Evolutionary conservation across 768 basidiomycete genomes (phyloP).

Genomic region (Mycena metata): DNA sequence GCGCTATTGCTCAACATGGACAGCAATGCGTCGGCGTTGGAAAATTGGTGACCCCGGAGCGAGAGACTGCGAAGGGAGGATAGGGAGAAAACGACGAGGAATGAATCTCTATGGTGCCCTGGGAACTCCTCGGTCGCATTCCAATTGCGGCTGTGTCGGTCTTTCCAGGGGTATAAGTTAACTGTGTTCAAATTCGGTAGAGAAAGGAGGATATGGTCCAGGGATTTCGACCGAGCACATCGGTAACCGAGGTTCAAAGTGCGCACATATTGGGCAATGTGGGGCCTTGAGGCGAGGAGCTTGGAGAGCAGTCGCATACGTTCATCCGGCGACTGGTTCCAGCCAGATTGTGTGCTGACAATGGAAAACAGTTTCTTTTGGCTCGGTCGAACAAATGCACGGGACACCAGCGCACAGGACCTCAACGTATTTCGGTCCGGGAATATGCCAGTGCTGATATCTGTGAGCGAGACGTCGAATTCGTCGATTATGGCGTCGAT

Average conservation of each 20-base stretch:
- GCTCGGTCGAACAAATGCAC: conserved; percentile 9
- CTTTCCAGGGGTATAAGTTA: no score
- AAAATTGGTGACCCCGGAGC: background rate
- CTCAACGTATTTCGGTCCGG: conserved; percentile 1
- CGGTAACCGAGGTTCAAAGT: background rate
- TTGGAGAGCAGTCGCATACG: background rate
- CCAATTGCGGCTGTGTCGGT: no score
- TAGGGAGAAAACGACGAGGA: background rate
- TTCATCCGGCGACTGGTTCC: background rate
- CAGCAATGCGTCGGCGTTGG: background rate
- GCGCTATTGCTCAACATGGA: background rate
- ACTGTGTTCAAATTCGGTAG: no score
- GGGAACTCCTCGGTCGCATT: no score
- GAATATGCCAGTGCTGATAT: no score
- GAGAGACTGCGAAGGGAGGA: conserved; percentile 4
- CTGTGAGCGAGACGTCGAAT: no score
- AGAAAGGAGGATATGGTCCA: conserved; percentile 6
- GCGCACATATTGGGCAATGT: conserved; percentile 1
- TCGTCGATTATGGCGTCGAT: no score
- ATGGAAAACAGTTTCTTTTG: conserved; percentile 11
- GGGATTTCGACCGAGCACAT: conserved; percentile 4
- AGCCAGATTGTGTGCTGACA: background rate
- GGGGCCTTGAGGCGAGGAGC: background rate
- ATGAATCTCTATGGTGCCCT: background rate
- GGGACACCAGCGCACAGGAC: conserved; percentile 3